Percentiles rank a stretch among this genome's conserved stretches.
phyloP scores from a whole-genome alignment of 2,329 filamentous ascomycete species.

The Cylindrodendrum hubeiense region DNA sequence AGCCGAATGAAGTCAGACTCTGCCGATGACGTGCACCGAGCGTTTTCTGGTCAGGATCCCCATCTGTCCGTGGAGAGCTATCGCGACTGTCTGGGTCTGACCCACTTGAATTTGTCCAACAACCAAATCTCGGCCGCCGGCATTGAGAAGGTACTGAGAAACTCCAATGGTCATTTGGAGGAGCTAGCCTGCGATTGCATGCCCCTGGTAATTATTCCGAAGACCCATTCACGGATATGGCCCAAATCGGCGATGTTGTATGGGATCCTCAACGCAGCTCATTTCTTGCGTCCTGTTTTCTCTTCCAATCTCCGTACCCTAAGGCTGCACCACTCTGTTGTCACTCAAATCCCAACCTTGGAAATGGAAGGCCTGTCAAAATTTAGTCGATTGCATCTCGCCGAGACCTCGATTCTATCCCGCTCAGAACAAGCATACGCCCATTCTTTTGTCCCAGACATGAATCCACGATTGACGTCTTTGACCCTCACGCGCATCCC shows the following conservation, averaged over 20 bases:
- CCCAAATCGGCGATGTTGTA: constrained; percentile 49
- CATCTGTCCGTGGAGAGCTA: constrained; percentile 34
- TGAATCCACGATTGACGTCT: constrained; percentile 66
- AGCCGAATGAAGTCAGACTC: constrained; percentile 42
- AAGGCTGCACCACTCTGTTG: constrained; percentile 70
- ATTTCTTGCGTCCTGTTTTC: constrained; percentile 65
- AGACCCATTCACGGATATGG: constrained; percentile 35
- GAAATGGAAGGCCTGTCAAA: constrained; percentile 52
- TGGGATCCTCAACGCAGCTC: constrained; percentile 59
- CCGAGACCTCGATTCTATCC: constrained; percentile 59
- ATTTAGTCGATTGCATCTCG: constrained; percentile 53
- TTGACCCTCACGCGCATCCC: constrained; percentile 68
- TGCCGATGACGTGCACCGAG: constrained; percentile 40
- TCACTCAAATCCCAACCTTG: constrained; percentile 66
- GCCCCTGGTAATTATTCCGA: constrained; percentile 42
- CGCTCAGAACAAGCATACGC: constrained; percentile 61
- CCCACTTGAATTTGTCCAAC: constrained; percentile 66
- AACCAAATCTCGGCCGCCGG: constrained; percentile 61
- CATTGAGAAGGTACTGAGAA: constrained; percentile 57
- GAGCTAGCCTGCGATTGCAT: constrained; percentile 64
- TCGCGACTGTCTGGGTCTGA: constrained; percentile 52
- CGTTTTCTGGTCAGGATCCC: constrained; percentile 42
- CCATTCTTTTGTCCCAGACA: constrained; percentile 63
- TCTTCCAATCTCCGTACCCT: constrained; percentile 66
- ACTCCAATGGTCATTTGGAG: constrained; percentile 61